phyloP scores from a whole-genome alignment of 352 stramenopile species.

The Globisporangium ultimum region DNA sequence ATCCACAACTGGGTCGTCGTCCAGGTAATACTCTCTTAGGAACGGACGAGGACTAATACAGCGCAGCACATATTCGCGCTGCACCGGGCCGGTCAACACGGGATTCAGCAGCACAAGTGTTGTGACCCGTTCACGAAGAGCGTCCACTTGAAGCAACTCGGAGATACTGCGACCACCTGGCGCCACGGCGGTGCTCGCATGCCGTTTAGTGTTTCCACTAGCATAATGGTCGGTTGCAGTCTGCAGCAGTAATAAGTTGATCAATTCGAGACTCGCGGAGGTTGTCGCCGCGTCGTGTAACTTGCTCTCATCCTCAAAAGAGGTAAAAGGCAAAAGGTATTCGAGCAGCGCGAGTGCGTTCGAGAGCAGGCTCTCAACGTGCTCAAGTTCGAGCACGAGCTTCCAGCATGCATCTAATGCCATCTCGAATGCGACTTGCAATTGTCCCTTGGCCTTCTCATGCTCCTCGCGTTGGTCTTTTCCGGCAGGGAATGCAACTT shows the following conservation, averaged over 20 bases:
- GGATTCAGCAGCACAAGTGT: conserved; percentile 48
- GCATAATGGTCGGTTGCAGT: background rate
- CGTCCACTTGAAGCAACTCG: conserved; percentile 27
- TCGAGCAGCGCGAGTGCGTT: conserved; percentile 44
- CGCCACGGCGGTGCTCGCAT: too few species aligned
- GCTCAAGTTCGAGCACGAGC: conserved; percentile 47
- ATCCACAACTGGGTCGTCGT: conserved; percentile 7
- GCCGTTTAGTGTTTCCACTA: too few species aligned
- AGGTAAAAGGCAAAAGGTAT: conserved; percentile 26
- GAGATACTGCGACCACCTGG: conserved; percentile 25
- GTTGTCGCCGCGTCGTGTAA: conserved; percentile 1
- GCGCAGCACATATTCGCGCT: conserved; percentile 76
- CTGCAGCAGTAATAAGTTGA: conserved; percentile 32
- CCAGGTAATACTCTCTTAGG: conserved; percentile 40
- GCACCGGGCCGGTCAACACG: conserved; percentile 32
- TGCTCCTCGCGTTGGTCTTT: conserved; percentile 39
- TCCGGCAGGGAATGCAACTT: conserved; percentile 49
- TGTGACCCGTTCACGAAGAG: conserved; percentile 30
- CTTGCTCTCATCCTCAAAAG: too few species aligned
- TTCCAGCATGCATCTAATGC: conserved; percentile 72
- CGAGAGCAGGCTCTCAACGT: conserved; percentile 46
- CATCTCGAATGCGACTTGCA: conserved; percentile 81
- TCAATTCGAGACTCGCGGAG: conserved; percentile 20
- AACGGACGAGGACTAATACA: conserved; percentile 72
- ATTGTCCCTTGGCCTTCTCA: conserved; percentile 32